Evolutionary conservation across 768 basidiomycete genomes (phyloP).

Genomic region (Kwoniella mangroviensis): DNA sequence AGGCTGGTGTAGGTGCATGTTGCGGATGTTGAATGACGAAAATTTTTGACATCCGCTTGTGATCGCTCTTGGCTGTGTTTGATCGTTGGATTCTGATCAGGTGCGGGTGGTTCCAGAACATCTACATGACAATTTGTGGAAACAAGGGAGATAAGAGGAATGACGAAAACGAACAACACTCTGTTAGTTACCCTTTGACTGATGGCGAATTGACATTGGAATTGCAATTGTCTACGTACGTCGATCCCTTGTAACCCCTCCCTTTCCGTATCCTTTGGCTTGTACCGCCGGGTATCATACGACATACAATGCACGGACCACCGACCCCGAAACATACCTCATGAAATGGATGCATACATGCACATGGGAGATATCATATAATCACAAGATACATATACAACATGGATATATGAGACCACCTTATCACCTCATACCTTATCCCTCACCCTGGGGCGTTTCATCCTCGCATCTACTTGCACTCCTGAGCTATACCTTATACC

Average conservation of each 20-base stretch:
- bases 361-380: not conserved
- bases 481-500: not conserved
- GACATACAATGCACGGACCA: not conserved
- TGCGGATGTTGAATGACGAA: not conserved
- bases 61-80: not conserved
- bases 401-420: not conserved
- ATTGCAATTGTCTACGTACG: not conserved
- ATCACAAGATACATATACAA: not conserved
- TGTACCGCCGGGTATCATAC: not conserved
- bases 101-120: not conserved
- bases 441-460: not conserved
- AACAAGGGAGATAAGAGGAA: not conserved
- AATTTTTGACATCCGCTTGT: not conserved
- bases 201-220: not conserved
- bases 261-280: not conserved
- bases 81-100: too few relatives aligned
- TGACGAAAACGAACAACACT: not conserved
- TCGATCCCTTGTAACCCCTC: not conserved
- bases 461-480: not conserved
- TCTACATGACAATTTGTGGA: not conserved
- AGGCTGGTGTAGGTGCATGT: not conserved
- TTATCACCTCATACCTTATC: not conserved
- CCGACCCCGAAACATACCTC: constrained; percentile 6
- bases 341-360: not conserved
- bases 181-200: not conserved